phyloP scores from a whole-genome alignment of 1,284 basidiomycete genomes.

The Singerocomus inundabilis region DNA sequence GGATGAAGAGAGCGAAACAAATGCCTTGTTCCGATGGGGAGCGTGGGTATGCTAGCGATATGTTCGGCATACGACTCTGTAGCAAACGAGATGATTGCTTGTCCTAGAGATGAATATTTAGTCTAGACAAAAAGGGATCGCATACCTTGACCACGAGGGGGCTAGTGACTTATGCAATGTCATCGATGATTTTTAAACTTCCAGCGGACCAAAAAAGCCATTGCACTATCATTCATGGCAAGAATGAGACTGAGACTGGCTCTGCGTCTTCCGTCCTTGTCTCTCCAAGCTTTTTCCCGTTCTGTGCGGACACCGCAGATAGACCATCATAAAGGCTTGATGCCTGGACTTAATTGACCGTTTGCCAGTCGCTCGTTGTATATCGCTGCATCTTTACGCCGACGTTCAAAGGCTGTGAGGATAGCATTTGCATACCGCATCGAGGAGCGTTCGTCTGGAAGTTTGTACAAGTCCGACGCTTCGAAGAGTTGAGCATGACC shows the following conservation, averaged over 20 bases:
- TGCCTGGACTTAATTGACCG: conserved; percentile 62
- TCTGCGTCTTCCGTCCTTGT: conserved; percentile 58
- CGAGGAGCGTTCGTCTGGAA: conserved; percentile 63
- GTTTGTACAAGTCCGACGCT: conserved; percentile 81
- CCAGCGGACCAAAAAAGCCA: conserved; percentile 84
- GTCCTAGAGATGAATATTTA: conserved; percentile 2
- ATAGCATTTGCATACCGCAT: conserved; percentile 63
- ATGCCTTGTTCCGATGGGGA: conserved; percentile 71
- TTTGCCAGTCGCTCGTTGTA: conserved; percentile 69
- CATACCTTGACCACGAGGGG: conserved; percentile 74
- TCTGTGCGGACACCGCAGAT: conserved; percentile 51
- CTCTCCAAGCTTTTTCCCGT: conserved; percentile 63
- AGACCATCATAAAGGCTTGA: conserved; percentile 59
- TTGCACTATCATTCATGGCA: conserved; percentile 82
- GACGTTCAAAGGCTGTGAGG: conserved; percentile 60
- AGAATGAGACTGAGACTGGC: conserved; percentile 71
- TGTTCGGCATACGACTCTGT: conserved; percentile 62
- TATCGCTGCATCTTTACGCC: conserved; percentile 57
- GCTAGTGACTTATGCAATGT: conserved; percentile 71
- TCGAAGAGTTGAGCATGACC: conserved; percentile 79
- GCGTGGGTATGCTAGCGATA: conserved; percentile 43
- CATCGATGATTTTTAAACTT: conserved; percentile 71
- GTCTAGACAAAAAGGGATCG: neutral
- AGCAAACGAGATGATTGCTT: conserved; percentile 79
- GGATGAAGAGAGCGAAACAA: conserved; percentile 64